These are phyloP conservation scores for Castanea crenata DNA, from an alignment of 306 rosid genomes.

Conservation along the genomic window DNA sequence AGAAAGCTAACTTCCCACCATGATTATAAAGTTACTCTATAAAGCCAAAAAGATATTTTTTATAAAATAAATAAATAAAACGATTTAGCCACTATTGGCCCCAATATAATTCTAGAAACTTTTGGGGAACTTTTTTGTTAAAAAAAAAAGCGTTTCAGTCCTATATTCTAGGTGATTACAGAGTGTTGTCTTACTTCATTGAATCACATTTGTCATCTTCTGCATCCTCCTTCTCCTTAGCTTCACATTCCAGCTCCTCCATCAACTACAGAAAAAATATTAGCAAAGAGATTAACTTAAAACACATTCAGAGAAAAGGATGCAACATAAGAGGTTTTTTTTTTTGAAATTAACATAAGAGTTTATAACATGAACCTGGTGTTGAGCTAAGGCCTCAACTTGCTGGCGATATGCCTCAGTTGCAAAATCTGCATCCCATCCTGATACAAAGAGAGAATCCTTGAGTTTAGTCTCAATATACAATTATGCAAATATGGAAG, in stretches of 20 bases:
- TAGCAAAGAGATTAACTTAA: constrained; percentile 18
- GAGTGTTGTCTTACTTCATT: constrained; percentile 50
- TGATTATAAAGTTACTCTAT: neutral
- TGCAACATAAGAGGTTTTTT: neutral
- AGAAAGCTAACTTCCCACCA: neutral
- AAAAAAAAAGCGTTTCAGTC: neutral
- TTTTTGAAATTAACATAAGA: too few species aligned
- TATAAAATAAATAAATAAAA: neutral
- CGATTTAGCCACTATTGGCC: neutral
- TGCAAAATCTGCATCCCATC: constrained; percentile 99
- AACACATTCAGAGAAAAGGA: constrained; percentile 2
- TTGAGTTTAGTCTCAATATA: constrained; percentile 24
- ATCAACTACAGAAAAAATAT: constrained; percentile 56
- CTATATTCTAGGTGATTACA: constrained; percentile 5
- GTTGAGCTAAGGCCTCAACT: constrained; percentile 94
- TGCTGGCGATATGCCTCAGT: constrained; percentile 97
- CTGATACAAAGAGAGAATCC: constrained; percentile 37
- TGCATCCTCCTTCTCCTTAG: constrained; percentile 77
- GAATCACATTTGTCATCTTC: constrained; percentile 59
- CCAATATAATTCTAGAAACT: neutral
- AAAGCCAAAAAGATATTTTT: neutral
- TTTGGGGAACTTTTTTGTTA: neutral
- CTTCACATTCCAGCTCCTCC: constrained; percentile 92
- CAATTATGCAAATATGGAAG: constrained; percentile 16
- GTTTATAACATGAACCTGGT: constrained; percentile 59